These are phyloP conservation scores for Ophiocordyceps unilateralis DNA, from an alignment of 2,329 filamentous ascomycete genomes.

Conservation along the genomic window DNA sequence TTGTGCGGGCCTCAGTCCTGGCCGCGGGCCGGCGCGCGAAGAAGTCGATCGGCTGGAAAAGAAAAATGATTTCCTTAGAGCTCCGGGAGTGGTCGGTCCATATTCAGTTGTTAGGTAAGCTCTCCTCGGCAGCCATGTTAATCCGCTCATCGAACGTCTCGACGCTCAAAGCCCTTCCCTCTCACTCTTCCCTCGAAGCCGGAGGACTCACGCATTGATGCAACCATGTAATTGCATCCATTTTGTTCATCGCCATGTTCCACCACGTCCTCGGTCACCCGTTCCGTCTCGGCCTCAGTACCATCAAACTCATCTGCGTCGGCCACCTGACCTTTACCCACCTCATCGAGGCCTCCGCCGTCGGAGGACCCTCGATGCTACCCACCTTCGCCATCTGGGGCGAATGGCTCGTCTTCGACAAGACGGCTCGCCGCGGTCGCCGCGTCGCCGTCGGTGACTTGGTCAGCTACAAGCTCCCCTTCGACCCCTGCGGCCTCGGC, in stretches of 20 bases:
- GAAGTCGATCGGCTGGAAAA: too few species aligned
- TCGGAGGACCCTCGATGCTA: constrained; percentile 71
- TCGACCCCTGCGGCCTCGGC: constrained; percentile 39
- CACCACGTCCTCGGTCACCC: constrained; percentile 22
- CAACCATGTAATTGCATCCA: too few species aligned
- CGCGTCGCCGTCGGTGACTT: constrained; percentile 61
- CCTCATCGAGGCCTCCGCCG: constrained; percentile 39
- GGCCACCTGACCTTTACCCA: constrained; percentile 35
- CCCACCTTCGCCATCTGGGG: constrained; percentile 57
- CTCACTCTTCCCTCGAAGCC: too few species aligned
- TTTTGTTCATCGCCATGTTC: constrained; percentile 6
- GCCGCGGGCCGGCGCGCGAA: too few species aligned
- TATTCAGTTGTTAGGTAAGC: too few species aligned
- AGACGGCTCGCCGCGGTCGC: constrained; percentile 51
- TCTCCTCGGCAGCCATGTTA: too few species aligned
- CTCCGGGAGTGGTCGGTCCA: too few species aligned
- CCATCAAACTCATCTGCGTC: constrained; percentile 22
- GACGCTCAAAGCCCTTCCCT: too few species aligned
- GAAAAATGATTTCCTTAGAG: too few species aligned
- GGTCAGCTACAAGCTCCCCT: constrained; percentile 61
- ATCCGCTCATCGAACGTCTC: too few species aligned
- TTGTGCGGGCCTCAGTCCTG: not conserved
- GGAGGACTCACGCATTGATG: too few species aligned
- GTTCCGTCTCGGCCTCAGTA: constrained; percentile 16
- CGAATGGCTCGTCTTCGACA: constrained; percentile 53